Conservation (phyloP, 2,329 filamentous ascomycete species). For the Botrytis paeoniae region DNA sequence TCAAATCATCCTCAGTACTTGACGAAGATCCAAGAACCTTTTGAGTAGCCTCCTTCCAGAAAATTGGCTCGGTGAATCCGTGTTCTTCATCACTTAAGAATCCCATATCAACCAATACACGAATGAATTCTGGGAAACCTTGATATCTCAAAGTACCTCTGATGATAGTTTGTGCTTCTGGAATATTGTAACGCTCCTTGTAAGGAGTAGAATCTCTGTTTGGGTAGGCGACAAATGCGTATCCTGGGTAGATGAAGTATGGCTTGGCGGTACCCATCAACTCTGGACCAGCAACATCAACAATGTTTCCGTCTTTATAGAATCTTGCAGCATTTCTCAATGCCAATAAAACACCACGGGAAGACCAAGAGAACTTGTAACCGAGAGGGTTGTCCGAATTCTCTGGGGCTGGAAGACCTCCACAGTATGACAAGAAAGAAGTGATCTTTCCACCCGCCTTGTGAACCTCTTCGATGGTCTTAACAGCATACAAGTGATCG, state of each 20-base stretch:
- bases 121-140: conserved; percentile 89
- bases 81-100: conserved; percentile 74
- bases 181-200: conserved; percentile 85
- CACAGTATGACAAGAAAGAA: conserved; percentile 71
- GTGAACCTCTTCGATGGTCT: conserved; percentile 88
- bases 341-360: conserved; percentile 80
- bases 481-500: conserved; percentile 73
- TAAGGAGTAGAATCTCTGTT: conserved; percentile 89
- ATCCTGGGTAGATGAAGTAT: conserved; percentile 80
- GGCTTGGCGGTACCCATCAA: conserved; percentile 87
- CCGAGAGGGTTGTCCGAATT: conserved; percentile 83
- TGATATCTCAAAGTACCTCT: conserved; percentile 79
- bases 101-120: conserved; percentile 81
- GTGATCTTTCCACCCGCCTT: conserved; percentile 79
- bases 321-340: conserved; percentile 81
- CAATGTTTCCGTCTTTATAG: conserved; percentile 74
- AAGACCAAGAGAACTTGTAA: conserved; percentile 75
- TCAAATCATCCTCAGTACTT: conserved; percentile 64
- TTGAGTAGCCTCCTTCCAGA: conserved; percentile 84
- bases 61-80: conserved; percentile 59
- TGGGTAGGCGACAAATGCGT: conserved; percentile 85
- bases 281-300: conserved; percentile 60
- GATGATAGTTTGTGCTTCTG: conserved; percentile 84
- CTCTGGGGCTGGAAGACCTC: conserved; percentile 70
- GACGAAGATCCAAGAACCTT: conserved; percentile 70